phyloP scores from a whole-genome alignment of 1,284 basidiomycete species.

The Trichosporon ovoides region DNA sequence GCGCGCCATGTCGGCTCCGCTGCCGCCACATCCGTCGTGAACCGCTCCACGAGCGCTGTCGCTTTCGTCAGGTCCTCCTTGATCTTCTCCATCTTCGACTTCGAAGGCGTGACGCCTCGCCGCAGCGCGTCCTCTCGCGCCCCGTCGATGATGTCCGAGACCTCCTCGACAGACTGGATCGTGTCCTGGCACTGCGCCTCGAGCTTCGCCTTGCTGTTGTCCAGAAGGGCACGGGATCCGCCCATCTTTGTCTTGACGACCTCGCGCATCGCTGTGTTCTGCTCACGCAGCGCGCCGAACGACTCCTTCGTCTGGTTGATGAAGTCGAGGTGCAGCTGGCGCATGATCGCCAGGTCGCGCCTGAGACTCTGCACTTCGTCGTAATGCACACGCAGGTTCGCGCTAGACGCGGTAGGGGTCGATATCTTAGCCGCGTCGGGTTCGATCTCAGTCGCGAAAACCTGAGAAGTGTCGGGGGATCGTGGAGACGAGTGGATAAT shows the following conservation, averaged over 20 bases:
- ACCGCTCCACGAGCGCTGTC: constrained; percentile 64
- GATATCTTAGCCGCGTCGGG: not conserved
- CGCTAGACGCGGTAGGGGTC: constrained; percentile 15
- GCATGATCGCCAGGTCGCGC: constrained; percentile 85
- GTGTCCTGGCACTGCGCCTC: constrained; percentile 83
- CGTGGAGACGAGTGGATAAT: constrained; percentile 7
- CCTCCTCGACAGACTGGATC: constrained; percentile 85
- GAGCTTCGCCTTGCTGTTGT: constrained; percentile 83
- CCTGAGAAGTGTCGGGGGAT: constrained; percentile 1
- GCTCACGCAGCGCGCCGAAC: constrained; percentile 66
- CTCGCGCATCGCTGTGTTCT: constrained; percentile 80
- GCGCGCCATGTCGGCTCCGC: constrained; percentile 97
- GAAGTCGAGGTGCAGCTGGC: constrained; percentile 90
- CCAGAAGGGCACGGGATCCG: constrained; percentile 80
- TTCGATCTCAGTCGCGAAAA: too few relatives aligned
- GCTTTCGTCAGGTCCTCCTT: constrained; percentile 69
- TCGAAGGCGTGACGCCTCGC: constrained; percentile 78
- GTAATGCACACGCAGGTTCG: constrained; percentile 82
- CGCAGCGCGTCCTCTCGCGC: constrained; percentile 89
- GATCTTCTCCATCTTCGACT: constrained; percentile 65
- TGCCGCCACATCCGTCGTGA: constrained; percentile 79
- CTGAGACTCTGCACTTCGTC: constrained; percentile 90
- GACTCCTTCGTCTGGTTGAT: constrained; percentile 83
- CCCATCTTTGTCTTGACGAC: constrained; percentile 78
- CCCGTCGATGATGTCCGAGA: constrained; percentile 86